These are phyloP conservation scores for Lasiodiplodia hormozganensis DNA, from an alignment of 2,329 filamentous ascomycete genomes.

Conservation along the genomic window DNA sequence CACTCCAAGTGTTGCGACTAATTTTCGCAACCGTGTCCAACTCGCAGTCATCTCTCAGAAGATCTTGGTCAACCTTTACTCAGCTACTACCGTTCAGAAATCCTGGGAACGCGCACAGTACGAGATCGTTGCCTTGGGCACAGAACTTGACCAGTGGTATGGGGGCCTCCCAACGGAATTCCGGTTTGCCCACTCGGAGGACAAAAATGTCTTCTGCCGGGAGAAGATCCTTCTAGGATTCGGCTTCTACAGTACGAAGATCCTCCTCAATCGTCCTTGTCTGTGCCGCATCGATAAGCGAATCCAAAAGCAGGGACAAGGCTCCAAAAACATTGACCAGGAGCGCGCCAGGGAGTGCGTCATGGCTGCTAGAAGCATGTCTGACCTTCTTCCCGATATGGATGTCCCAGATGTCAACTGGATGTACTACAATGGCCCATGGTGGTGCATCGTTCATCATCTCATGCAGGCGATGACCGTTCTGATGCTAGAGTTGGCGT, in stretches of 20 bases:
- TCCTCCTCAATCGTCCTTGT: slow-evolving; percentile 49
- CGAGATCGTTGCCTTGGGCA: slow-evolving; percentile 38
- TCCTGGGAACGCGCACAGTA: slow-evolving; percentile 47
- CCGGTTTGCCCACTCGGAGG: slow-evolving; percentile 36
- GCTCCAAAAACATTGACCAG: slow-evolving; percentile 42
- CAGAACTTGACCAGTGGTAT: slow-evolving; percentile 45
- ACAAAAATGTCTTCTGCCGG: slow-evolving; percentile 30
- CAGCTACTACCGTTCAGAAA: slow-evolving; percentile 36
- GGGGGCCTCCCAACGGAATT: slow-evolving; percentile 38
- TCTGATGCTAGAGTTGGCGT: slow-evolving; percentile 47
- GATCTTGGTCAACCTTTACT: slow-evolving; percentile 43
- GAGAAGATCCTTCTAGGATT: slow-evolving; percentile 43
- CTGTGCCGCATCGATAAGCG: slow-evolving; percentile 45
- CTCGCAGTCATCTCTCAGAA: slow-evolving; percentile 41
- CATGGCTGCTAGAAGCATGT: slow-evolving; percentile 42
- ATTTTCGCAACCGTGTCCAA: slow-evolving; percentile 33
- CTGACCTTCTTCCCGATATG: slow-evolving; percentile 43
- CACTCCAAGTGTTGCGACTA: neutral
- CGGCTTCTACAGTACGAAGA: slow-evolving; percentile 43
- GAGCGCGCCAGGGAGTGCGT: slow-evolving; percentile 43
- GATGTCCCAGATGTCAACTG: slow-evolving; percentile 35
- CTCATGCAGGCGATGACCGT: slow-evolving; percentile 49
- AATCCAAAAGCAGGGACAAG: slow-evolving; percentile 40
- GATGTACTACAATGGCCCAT: slow-evolving; percentile 44
- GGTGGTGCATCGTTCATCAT: slow-evolving; percentile 51